phyloP scores from a whole-genome alignment of 2,329 filamentous ascomycete genomes.

The Parafenestella ontariensis region DNA sequence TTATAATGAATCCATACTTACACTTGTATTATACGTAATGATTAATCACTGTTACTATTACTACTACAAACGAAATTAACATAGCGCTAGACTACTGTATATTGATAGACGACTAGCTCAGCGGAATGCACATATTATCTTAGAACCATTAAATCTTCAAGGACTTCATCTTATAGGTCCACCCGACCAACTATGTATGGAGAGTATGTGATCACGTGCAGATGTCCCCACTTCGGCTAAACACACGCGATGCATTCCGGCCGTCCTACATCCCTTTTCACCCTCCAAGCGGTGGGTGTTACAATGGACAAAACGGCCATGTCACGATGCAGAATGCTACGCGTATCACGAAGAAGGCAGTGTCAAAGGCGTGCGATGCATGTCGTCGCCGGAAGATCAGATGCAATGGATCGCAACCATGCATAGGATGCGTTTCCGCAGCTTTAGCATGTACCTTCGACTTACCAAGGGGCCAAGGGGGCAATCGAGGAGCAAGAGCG shows the following conservation, averaged over 20 bases:
- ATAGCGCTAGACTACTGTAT: no score
- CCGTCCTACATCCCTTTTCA: neutral
- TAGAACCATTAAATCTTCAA: neutral
- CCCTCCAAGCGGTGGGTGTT: neutral
- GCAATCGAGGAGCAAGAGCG: constrained; percentile 53
- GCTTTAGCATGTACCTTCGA: constrained; percentile 42
- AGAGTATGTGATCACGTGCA: neutral
- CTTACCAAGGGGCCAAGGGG: constrained; percentile 11
- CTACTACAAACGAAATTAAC: no score
- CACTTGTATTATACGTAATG: no score
- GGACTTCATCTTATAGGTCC: neutral
- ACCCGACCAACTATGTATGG: neutral
- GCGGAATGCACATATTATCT: no score
- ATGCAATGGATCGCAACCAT: constrained; percentile 74
- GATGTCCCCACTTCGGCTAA: neutral
- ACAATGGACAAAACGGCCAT: neutral
- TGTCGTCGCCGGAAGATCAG: constrained; percentile 79
- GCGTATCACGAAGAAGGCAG: constrained; percentile 4
- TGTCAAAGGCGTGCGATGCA: constrained; percentile 69
- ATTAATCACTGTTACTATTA: no score
- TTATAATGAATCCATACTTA: no score
- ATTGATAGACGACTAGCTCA: no score
- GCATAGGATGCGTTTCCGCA: constrained; percentile 72
- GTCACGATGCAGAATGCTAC: constrained; percentile 6
- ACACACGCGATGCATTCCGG: neutral